Conservation (phyloP, 2,329 filamentous ascomycete genomes). For the Pseudopithomyces maydicus region DNA sequence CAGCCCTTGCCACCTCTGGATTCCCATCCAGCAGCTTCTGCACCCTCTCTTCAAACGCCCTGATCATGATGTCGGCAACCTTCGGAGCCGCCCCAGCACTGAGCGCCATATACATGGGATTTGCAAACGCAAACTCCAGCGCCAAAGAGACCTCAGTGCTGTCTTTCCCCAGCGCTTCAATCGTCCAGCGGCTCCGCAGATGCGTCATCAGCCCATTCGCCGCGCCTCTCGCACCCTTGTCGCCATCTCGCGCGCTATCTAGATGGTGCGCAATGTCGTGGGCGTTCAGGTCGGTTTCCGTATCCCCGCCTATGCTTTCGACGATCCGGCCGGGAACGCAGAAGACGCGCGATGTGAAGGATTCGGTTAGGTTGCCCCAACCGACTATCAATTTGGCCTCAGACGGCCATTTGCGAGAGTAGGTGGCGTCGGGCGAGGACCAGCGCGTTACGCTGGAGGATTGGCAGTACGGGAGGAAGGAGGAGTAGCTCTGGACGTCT, state of each 20-base stretch:
- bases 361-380: constrained; percentile 82
- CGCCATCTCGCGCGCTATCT: constrained; percentile 14
- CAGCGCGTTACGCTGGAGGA: constrained; percentile 77
- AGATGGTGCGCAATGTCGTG: constrained; percentile 51
- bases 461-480: constrained; percentile 92
- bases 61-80: constrained; percentile 86
- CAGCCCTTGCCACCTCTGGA: constrained; percentile 26
- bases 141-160: constrained; percentile 76
- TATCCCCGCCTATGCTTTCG: constrained; percentile 74
- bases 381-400: constrained; percentile 82
- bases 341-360: constrained; percentile 78
- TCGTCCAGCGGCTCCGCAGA: constrained; percentile 72
- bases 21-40: constrained; percentile 54
- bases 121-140: constrained; percentile 84
- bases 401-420: constrained; percentile 66
- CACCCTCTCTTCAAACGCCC: constrained; percentile 87
- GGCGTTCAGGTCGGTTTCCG: constrained; percentile 50
- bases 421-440: constrained; percentile 58
- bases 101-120: constrained; percentile 83
- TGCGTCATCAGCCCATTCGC: constrained; percentile 63
- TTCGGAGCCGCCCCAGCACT: constrained; percentile 82
- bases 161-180: constrained; percentile 52
- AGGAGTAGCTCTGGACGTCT: constrained; percentile 78
- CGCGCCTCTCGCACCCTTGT: constrained; percentile 8
- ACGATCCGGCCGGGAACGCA: constrained; percentile 76